Percentiles rank a stretch among this genome's conserved stretches.
These are phyloP conservation scores for Echinosophora koreensis DNA, from an alignment of 306 rosid genomes.

Conservation along the genomic window DNA sequence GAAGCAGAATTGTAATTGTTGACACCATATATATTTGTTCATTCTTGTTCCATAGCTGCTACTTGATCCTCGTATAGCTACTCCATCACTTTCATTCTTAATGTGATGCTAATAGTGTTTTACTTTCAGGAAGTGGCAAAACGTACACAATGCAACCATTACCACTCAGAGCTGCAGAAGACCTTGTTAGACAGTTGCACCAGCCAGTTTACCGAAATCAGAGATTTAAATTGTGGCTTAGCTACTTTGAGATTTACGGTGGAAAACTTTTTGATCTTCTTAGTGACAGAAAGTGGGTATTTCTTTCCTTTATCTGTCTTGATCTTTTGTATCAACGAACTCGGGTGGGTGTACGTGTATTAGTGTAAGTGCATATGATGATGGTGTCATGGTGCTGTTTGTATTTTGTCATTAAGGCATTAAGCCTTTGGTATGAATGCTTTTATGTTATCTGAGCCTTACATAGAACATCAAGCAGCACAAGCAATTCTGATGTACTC, in stretches of 20 bases:
- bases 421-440: conserved; percentile 9
- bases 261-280: conserved; percentile 97
- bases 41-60: conserved; percentile 26
- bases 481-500: neutral
- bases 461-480: conserved; percentile 24
- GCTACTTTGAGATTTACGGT: conserved; percentile 98
- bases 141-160: conserved; percentile 97
- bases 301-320: conserved; percentile 14
- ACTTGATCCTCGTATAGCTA: conserved; percentile 17
- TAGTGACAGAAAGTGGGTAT: conserved; percentile 85
- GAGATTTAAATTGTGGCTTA: conserved; percentile 97
- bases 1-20: conserved; percentile 24
- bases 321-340: neutral
- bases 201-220: conserved; percentile 88
- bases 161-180: conserved; percentile 92
- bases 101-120: conserved; percentile 44
- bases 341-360: neutral
- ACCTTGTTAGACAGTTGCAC: conserved; percentile 85
- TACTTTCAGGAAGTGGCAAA: conserved; percentile 90
- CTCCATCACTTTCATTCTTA: conserved; percentile 25
- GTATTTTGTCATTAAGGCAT: conserved; percentile 10
- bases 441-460: conserved; percentile 41
- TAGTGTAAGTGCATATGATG: conserved; percentile 10
- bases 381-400: neutral
- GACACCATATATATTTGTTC: conserved; percentile 25